Evolutionary conservation across 2,329 filamentous ascomycete genomes (phyloP), one percentile per base, ranked within the genome.

Genomic region (Alternaria dauci): DNA sequence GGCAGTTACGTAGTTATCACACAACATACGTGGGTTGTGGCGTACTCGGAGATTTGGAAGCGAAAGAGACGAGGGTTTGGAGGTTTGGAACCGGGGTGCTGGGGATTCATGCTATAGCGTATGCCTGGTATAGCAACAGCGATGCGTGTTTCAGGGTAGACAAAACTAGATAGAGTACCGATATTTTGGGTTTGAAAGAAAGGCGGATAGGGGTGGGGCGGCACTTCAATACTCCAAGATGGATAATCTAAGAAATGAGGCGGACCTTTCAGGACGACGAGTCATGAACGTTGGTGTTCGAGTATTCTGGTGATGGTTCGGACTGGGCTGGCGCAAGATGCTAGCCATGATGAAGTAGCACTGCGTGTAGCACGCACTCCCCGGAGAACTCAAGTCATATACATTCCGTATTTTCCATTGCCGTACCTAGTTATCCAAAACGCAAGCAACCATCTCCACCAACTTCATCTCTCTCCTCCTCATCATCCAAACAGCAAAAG

Each of bases 351-450:
- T 8, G 44, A 8, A 23, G 12, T 20, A 6, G 28, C 32, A 50
- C 8, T 18, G 14, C 46, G 36, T 20, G n/a, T 25, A n/a, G 20
- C 32, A 50, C 23, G 38, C 52, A 55, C 42, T 23, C 18, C 42
- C 20, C 26, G 8, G n/a, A 46, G 42, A 36, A 41, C 18, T 20
- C 9, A 36, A 52, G 32, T 44, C 54, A 16, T n/a, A 44, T n/a
- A 44, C 52, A 18, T 43, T 52, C 4, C 41, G 44, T 16, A 38
- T 28, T 18, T 36, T 32, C 38, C 46, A 57, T 43, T 52, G 39
- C 20, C 34, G 32, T 42, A 26, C 46, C 48, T 42, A 51, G 25
- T 34, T 39, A 52, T 43, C 28, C 54, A 52, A 57, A 57, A 57
- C 46, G 34, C 54, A 48, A 39, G n/a, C 47, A 50, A 25, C 32